Conservation (phyloP, 352 stramenopile species). For the Globisporangium alternatum region DNA sequence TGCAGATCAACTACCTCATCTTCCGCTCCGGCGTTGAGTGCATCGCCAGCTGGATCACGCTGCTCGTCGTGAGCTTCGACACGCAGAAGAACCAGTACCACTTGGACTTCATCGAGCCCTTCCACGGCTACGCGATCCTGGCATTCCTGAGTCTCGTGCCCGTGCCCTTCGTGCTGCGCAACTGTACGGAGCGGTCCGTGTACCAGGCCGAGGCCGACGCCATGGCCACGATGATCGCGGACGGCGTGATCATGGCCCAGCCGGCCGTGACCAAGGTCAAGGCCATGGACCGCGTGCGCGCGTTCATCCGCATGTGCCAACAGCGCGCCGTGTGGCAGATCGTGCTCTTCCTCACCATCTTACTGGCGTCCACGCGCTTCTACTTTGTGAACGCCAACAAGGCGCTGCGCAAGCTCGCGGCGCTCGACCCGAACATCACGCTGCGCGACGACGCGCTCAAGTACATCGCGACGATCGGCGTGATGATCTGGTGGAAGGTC, state of each 20-base stretch:
- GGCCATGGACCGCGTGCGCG: slow-evolving; percentile 19
- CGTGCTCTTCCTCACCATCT: slow-evolving; percentile 63
- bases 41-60: slow-evolving; percentile 45
- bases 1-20: slow-evolving; percentile 80
- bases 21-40: slow-evolving; percentile 54
- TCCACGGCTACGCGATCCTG: slow-evolving; percentile 47
- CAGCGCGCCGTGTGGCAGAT: slow-evolving; percentile 77
- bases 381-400: slow-evolving; percentile 47
- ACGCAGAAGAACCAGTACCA: slow-evolving; percentile 38
- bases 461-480: slow-evolving; percentile 44
- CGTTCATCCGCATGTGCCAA: slow-evolving; percentile 63
- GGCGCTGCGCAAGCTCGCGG: slow-evolving; percentile 25
- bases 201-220: slow-evolving; percentile 23
- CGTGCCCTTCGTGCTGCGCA: slow-evolving; percentile 59
- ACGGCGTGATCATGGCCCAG: slow-evolving; percentile 4
- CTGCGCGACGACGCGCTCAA: slow-evolving; percentile 37
- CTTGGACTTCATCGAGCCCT: slow-evolving; percentile 41
- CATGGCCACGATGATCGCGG: slow-evolving; percentile 2
- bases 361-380: slow-evolving; percentile 29
- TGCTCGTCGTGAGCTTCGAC: slow-evolving; percentile 43
- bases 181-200: slow-evolving; percentile 52
- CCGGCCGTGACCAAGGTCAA: neutral
- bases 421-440: slow-evolving; percentile 9
- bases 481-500: slow-evolving; percentile 56
- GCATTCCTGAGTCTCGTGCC: slow-evolving; percentile 51